These are phyloP conservation scores for Leucocoprinus leucothites DNA, from an alignment of 768 basidiomycete genomes.

Conservation along the genomic window DNA sequence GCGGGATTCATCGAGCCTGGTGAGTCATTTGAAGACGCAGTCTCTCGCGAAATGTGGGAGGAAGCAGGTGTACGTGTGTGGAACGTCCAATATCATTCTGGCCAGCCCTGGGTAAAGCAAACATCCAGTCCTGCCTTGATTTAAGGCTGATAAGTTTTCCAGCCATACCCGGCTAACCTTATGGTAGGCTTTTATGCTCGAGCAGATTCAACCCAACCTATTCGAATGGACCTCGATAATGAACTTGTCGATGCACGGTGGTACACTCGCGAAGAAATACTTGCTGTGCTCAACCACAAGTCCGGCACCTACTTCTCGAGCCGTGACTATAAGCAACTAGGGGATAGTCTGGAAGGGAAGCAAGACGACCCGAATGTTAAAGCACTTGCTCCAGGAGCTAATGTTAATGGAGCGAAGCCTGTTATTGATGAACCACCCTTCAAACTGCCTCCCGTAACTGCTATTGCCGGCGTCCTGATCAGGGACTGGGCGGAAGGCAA, in stretches of 20 bases:
- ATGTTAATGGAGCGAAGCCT: conserved; percentile 19
- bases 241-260: conserved; percentile 93
- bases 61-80: conserved; percentile 90
- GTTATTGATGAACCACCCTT: conserved; percentile 49
- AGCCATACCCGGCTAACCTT: conserved; percentile 89
- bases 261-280: conserved; percentile 77
- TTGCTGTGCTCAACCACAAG: conserved; percentile 55
- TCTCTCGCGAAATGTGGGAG: conserved; percentile 91
- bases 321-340: conserved; percentile 48
- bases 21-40: conserved; percentile 93
- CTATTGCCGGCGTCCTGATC: conserved; percentile 85
- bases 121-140: background rate
- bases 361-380: conserved; percentile 19
- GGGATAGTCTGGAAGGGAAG: conserved; percentile 36
- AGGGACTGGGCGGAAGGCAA: conserved; percentile 73
- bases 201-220: conserved; percentile 68
- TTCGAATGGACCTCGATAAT: conserved; percentile 87
- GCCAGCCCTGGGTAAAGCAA: conserved; percentile 75
- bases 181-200: conserved; percentile 90
- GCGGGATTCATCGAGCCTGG: conserved; percentile 95
- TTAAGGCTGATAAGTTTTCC: background rate
- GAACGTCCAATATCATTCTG: conserved; percentile 81
- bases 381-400: conserved; percentile 18
- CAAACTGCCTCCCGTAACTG: conserved; percentile 70
- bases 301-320: conserved; percentile 46